Base-by-base conservation (phyloP, 2,329 filamentous ascomycete species). In the Onygenales sp. region DNA sequence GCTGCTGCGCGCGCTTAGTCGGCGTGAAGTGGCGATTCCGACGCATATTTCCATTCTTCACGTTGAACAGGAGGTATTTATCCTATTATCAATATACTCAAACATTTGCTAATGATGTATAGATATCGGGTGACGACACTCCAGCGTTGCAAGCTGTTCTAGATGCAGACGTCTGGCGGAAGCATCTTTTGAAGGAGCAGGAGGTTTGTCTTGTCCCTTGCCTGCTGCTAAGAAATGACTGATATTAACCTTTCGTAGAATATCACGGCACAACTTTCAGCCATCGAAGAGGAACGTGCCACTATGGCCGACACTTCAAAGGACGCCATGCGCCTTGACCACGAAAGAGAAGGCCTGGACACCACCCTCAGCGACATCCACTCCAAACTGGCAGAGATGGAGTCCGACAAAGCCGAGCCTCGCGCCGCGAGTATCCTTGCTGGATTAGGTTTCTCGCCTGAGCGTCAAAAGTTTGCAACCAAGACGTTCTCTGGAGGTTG, bases 401-500 rank as follows among this genome's bases (percentile, higher is more conserved):
- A 98, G 67, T 96, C 93, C 0, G 93, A 98, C 75, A 97, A 96
- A 74, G 93, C 93, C 54, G 93, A 98, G 67, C 87, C 93, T 58
- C 81, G 93, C 66, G 93, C 93, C 46, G 93, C 93, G 49, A 96
- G 88, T 71, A 98, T 98, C 66, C 79, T 98, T 51, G 92, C 93
- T 55, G 93, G 93, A 81, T 84, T 98, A 54, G 93, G 93, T 62
- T 98, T 98, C 80, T 97, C 93, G 0, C 71, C 88, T 17, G 93
- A 97, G 71, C 81, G 90, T 59, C 93, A 98, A 67, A 87, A 95
- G 62, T 90, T 81, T 67, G 86, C 93, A 13, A 98, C 93, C 52
- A 97, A 88, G 78, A 97, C 92, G 4, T 98, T 98, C 75, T 98
- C 93, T 51, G 93, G 93, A 80, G 93, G 93, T 86, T 98, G 93